Percentiles rank a stretch among this genome's conserved stretches.
Evolutionary conservation across 345 rosid genomes (phyloP).

Genomic region (Tarenaya hassleriana): DNA sequence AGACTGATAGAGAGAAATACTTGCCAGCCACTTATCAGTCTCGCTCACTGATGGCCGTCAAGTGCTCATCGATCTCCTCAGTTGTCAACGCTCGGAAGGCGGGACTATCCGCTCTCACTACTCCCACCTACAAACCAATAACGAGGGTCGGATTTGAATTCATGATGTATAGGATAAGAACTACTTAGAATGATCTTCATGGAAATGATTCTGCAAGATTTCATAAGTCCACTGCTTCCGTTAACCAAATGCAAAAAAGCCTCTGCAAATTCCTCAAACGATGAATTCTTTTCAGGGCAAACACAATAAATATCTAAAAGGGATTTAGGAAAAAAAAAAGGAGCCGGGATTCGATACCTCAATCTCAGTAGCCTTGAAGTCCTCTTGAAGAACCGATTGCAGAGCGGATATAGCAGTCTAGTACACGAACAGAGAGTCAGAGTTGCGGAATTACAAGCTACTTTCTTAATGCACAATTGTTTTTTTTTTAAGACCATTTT

Average conservation of each 20-base stretch:
- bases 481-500: too few species aligned
- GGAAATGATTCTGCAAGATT: too few species aligned
- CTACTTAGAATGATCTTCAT: too few species aligned
- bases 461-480: neutral
- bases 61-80: slow-evolving; percentile 72
- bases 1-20: too few species aligned
- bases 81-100: slow-evolving; percentile 53
- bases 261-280: too few species aligned
- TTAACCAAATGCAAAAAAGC: too few species aligned
- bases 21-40: slow-evolving; percentile 32
- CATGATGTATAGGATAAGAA: too few species aligned
- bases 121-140: slow-evolving; percentile 53
- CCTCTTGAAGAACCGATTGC: slow-evolving; percentile 88
- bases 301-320: neutral
- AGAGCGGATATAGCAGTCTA: slow-evolving; percentile 79
- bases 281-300: too few species aligned
- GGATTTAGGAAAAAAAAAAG: neutral
- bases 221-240: too few species aligned
- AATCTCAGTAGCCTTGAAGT: slow-evolving; percentile 89
- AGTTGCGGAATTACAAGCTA: neutral
- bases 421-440: slow-evolving; percentile 11
- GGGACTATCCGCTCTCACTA: slow-evolving; percentile 54
- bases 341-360: slow-evolving; percentile 42
- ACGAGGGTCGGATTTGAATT: neutral
- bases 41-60: slow-evolving; percentile 79